Evolutionary conservation across 352 stramenopile genomes (phyloP).

Genomic region (Phytophthora aleatoria): DNA sequence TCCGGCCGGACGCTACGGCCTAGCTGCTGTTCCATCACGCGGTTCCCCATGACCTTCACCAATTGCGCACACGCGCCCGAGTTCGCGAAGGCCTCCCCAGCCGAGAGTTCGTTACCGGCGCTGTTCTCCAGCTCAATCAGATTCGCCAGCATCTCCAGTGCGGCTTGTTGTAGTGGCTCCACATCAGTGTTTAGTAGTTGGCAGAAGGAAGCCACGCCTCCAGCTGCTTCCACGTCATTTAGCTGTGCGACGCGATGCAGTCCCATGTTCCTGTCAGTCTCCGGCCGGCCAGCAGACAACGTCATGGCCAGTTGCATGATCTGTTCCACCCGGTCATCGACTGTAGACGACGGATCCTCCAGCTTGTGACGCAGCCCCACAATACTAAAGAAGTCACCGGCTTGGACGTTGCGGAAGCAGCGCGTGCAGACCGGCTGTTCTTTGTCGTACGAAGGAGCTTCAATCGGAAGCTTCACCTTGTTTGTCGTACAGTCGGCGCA

Average conservation of each 20-base stretch:
- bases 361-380: conserved; percentile 67
- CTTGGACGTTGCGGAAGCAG: conserved; percentile 76
- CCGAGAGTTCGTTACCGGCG: conserved; percentile 64
- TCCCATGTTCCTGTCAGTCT: conserved; percentile 70
- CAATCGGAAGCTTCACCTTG: conserved; percentile 68
- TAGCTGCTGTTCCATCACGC: conserved; percentile 58
- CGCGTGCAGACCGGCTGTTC: conserved; percentile 76
- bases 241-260: conserved; percentile 78
- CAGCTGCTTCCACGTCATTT: conserved; percentile 85
- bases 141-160: conserved; percentile 79
- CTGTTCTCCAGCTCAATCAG: conserved; percentile 77
- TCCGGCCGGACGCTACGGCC: conserved; percentile 49
- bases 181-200: conserved; percentile 60
- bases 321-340: conserved; percentile 74
- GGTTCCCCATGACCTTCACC: conserved; percentile 67
- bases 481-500: conserved; percentile 79
- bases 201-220: conserved; percentile 75
- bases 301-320: conserved; percentile 62
- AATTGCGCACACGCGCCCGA: conserved; percentile 60
- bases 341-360: conserved; percentile 40
- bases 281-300: conserved; percentile 61
- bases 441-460: conserved; percentile 60
- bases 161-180: conserved; percentile 56
- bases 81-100: conserved; percentile 69
- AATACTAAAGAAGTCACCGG: conserved; percentile 75